Evolutionary conservation across 768 basidiomycete species (phyloP), one percentile per base, ranked within the genome.

Genomic region (Pleurotus cornucopiae): DNA sequence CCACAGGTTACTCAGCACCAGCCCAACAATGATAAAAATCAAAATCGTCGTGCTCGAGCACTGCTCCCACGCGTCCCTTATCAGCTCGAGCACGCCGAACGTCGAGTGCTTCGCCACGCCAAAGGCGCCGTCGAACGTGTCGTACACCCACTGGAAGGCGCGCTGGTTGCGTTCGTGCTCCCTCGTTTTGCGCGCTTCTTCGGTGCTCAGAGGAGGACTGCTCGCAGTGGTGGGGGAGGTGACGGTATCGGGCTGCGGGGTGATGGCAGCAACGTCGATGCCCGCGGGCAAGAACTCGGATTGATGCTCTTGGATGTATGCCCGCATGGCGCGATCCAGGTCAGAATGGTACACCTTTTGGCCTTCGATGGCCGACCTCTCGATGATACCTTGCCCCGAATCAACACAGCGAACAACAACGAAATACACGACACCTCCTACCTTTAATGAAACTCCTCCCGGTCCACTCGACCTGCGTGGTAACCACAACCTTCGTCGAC

Each of bases 391-490:
- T 96, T 63, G 4, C 25, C 3, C 56, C 6, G 18, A 26, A 20
- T 11, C 12, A 57, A 25, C 3, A 14, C 13, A 30, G 14, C 5
- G 5, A 13, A 14, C n/a, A 44, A 38, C 34, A 26, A n/a, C 3
- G 39, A 6, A 40, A 40, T 25, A 39, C 12, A 58, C 75, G 61
- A 56, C 7, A 30, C 14, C n/a, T 16, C 61, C 13, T 39, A 94
- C 94, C 89, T 72, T 91, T 96, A 70, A 99, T 94, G 72, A 98
- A 98, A 72, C 92, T 95, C 62, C 94, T 81, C 44, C 95, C 95
- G 0, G 91, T 92, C 94, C 96, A 99, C 58, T 98, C 95, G 1
- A 98, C 91, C 60, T 89, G 83, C 3, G 90, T 93, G 41, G 92
- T 94, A 3, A 98, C 91, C 9, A 94, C 60, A 12, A 99, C 84